Evolutionary conservation across 1,284 basidiomycete species (phyloP).

Genomic region (Leccinum pachyderme): DNA sequence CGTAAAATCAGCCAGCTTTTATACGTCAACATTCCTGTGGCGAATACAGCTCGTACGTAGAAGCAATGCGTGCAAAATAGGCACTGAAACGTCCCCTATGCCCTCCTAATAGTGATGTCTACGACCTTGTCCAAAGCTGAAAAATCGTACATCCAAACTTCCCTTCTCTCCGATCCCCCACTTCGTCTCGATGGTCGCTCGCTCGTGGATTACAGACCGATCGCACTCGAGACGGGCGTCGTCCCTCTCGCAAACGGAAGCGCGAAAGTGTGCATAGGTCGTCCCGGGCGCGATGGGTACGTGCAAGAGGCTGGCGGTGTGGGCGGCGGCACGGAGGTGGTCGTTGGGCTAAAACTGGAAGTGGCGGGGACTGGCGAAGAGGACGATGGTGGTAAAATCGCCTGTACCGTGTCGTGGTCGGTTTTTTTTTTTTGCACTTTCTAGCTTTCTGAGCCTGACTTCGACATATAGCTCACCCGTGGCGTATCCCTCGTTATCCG

Average conservation of each 20-base stretch:
- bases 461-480: neutral
- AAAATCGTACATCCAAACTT: constrained; percentile 67
- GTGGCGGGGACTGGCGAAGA: constrained; percentile 54
- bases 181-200: constrained; percentile 67
- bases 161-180: constrained; percentile 54
- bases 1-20: constrained; percentile 4
- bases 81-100: neutral
- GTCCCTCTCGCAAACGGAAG: constrained; percentile 78
- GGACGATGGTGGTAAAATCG: constrained; percentile 55
- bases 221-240: constrained; percentile 73
- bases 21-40: constrained; percentile 22
- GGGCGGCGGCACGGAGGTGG: constrained; percentile 31
- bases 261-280: constrained; percentile 66
- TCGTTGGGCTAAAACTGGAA: constrained; percentile 65
- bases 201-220: constrained; percentile 58
- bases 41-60: constrained; percentile 12
- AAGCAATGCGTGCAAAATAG: neutral
- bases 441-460: neutral
- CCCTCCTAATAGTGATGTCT: neutral
- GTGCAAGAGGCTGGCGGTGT: constrained; percentile 26
- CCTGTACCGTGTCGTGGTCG: constrained; percentile 73
- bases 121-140: constrained; percentile 67
- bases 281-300: constrained; percentile 54
- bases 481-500: constrained; percentile 38
- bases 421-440: constrained; percentile 24